Conservation (phyloP, 2,329 filamentous ascomycete species). For the Thielaviopsis ethacetica region DNA sequence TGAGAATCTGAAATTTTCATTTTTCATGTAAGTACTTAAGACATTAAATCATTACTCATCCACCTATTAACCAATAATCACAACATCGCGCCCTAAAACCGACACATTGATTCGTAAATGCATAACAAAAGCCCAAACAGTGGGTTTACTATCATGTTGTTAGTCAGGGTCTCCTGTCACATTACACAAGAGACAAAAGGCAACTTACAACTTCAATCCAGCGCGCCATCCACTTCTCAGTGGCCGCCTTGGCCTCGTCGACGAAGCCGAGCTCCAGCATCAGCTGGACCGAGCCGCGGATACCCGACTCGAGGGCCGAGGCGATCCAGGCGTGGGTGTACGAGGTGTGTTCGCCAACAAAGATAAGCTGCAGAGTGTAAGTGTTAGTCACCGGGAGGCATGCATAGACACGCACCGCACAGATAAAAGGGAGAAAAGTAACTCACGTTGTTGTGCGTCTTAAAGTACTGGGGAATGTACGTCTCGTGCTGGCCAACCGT, state of each 20-base stretch:
- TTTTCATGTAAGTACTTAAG: no score
- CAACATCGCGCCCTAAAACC: no score
- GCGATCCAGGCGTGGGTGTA: conserved; percentile 60
- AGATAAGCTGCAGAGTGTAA: conserved; percentile 35
- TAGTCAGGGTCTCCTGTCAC: not conserved
- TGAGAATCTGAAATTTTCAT: no score
- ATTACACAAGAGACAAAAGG: no score
- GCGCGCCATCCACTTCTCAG: conserved; percentile 51
- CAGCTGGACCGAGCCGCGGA: conserved; percentile 47
- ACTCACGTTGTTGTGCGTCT: conserved; percentile 26
- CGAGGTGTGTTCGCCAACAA: conserved; percentile 51
- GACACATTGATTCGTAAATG: no score
- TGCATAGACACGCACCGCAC: no score
- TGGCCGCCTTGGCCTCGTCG: conserved; percentile 50
- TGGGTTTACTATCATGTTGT: not conserved
- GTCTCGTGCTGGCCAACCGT: conserved; percentile 48
- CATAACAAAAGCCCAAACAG: no score
- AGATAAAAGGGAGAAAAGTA: no score
- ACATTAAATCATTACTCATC: no score
- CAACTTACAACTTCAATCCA: conserved; percentile 35
- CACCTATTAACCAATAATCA: no score
- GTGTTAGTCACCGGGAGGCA: not conserved
- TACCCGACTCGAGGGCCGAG: conserved; percentile 49
- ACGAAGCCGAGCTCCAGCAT: conserved; percentile 46
- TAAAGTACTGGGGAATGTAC: conserved; percentile 57